Conservation (phyloP, 1,139 yeast genomes). For the Hemisphaericaspora xylofermentans region DNA sequence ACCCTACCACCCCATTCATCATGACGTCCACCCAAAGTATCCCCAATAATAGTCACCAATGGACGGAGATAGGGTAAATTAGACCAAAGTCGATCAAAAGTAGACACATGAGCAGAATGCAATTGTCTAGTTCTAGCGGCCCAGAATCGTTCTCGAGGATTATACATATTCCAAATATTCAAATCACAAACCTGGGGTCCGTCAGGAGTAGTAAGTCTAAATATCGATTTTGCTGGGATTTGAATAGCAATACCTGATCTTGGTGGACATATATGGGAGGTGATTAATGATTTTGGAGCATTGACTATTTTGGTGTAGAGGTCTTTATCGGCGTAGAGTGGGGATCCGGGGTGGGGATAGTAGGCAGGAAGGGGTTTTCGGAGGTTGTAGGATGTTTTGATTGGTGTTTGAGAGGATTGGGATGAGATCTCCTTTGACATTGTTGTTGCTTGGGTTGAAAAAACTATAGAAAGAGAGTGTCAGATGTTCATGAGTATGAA, state of each 20-base stretch:
- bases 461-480: too few species aligned
- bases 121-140: slow-evolving; percentile 68
- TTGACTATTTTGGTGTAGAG: slow-evolving; percentile 46
- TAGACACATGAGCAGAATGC: slow-evolving; percentile 65
- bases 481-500: too few species aligned
- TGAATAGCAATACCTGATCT: slow-evolving; percentile 61
- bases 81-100: slow-evolving; percentile 64
- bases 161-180: slow-evolving; percentile 60
- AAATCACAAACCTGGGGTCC: slow-evolving; percentile 73
- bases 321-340: slow-evolving; percentile 48
- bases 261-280: slow-evolving; percentile 45
- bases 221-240: slow-evolving; percentile 57
- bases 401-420: slow-evolving; percentile 39
- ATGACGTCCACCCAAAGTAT: slow-evolving; percentile 53
- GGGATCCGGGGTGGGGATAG: slow-evolving; percentile 55
- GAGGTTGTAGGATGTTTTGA: slow-evolving; percentile 40
- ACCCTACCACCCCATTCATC: slow-evolving; percentile 68
- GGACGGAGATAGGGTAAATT: slow-evolving; percentile 63
- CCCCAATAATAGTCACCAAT: slow-evolving; percentile 61
- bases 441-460: slow-evolving; percentile 11
- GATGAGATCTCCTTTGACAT: not conserved
- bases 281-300: slow-evolving; percentile 38
- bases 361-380: slow-evolving; percentile 57
- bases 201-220: slow-evolving; percentile 61
- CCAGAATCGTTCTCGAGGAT: slow-evolving; percentile 67